These are phyloP conservation scores for Casuarina glauca DNA, from an alignment of 306 rosid genomes.

Conservation along the genomic window DNA sequence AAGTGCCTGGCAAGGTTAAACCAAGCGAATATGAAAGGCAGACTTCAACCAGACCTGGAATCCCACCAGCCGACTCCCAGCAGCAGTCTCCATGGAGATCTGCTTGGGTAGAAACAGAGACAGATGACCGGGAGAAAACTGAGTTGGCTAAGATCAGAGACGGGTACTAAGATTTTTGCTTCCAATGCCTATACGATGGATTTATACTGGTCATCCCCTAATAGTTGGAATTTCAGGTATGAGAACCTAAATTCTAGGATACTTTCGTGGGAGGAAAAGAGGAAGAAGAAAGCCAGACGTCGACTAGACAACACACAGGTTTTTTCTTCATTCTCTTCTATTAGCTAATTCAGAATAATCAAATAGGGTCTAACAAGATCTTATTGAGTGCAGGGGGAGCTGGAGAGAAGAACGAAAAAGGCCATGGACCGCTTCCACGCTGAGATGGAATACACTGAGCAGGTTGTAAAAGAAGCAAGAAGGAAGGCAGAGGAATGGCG, in stretches of 20 bases:
- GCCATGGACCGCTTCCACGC: slow-evolving; percentile 24
- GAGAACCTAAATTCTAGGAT: slow-evolving; percentile 44
- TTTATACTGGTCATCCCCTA: slow-evolving; percentile 18
- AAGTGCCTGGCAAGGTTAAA: slow-evolving; percentile 10
- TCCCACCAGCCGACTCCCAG: background rate
- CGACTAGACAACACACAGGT: slow-evolving; percentile 53
- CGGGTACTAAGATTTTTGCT: slow-evolving; percentile 41
- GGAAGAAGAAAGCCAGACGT: slow-evolving; percentile 45
- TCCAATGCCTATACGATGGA: background rate
- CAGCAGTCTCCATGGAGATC: slow-evolving; percentile 27
- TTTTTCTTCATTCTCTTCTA: slow-evolving; percentile 9
- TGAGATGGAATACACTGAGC: slow-evolving; percentile 32
- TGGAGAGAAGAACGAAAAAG: slow-evolving; percentile 38
- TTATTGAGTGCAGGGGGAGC: slow-evolving; percentile 42
- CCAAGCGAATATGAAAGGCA: slow-evolving; percentile 24
- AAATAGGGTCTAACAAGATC: slow-evolving; percentile 1
- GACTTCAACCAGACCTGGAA: slow-evolving; percentile 24
- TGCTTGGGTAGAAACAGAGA: slow-evolving; percentile 30
- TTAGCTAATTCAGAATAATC: slow-evolving; percentile 1
- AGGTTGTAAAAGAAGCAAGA: slow-evolving; percentile 57
- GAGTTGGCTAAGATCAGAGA: slow-evolving; percentile 52
- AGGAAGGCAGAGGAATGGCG: slow-evolving; percentile 40
- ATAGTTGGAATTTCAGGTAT: slow-evolving; percentile 49
- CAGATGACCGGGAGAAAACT: slow-evolving; percentile 68
- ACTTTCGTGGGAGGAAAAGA: slow-evolving; percentile 68